Evolutionary conservation across 768 basidiomycete species (phyloP).

Genomic region (Leccinum fibrillosum): DNA sequence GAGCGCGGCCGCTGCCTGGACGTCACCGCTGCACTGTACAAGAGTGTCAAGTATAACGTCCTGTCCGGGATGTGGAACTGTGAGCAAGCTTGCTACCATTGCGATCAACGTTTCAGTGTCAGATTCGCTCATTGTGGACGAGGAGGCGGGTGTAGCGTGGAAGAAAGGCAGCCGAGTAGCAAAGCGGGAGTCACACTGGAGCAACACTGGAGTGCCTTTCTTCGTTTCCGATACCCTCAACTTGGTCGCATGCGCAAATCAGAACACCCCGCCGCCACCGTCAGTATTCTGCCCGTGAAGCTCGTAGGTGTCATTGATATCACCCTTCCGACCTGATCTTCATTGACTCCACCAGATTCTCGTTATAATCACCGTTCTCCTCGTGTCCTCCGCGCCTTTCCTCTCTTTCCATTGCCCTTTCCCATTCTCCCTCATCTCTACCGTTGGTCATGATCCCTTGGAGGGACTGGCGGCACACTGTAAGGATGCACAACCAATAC

Average conservation of each 20-base stretch:
- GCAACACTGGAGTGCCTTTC: not conserved
- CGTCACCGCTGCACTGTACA: slow-evolving; percentile 53
- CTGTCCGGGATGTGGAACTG: slow-evolving; percentile 31
- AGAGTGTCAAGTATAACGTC: slow-evolving; percentile 56
- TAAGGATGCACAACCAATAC: slow-evolving; percentile 46
- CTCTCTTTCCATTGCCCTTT: not conserved
- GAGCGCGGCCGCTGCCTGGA: slow-evolving; percentile 44
- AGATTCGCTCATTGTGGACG: slow-evolving; percentile 19
- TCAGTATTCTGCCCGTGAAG: not conserved
- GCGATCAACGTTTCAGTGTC: slow-evolving; percentile 73
- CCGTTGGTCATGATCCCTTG: slow-evolving; percentile 14
- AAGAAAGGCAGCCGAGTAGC: not conserved
- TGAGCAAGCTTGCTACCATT: slow-evolving; percentile 59
- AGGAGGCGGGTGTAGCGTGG: not conserved
- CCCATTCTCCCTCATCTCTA: not conserved
- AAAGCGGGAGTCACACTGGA: no score
- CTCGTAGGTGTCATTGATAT: slow-evolving; percentile 10
- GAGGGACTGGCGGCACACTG: slow-evolving; percentile 41
- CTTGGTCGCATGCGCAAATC: slow-evolving; percentile 9
- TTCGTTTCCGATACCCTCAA: not conserved
- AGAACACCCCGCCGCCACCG: not conserved
- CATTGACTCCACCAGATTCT: slow-evolving; percentile 9
- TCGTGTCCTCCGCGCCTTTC: slow-evolving; percentile 2
- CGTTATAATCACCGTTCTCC: slow-evolving; percentile 3
- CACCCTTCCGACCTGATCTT: not conserved